Conservation (phyloP, 805 yeast species). For the Candida incommunis region DNA sequence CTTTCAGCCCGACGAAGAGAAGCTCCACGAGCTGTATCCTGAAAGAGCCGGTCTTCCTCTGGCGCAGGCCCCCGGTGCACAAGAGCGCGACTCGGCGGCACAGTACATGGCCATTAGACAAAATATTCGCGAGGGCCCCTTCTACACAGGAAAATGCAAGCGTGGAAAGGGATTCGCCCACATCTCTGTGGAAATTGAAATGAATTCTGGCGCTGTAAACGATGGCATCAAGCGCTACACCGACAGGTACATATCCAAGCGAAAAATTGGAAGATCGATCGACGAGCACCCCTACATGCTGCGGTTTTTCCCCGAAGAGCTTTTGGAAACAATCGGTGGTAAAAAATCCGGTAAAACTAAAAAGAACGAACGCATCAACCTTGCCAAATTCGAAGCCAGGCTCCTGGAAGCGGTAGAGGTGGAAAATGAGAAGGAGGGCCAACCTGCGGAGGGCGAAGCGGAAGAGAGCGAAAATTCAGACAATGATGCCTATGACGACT, state of each 20-base stretch:
- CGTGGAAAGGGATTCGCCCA: constrained; percentile 8
- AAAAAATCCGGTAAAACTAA: constrained; percentile 34
- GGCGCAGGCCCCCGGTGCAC: background rate
- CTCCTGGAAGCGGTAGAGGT: constrained; percentile 23
- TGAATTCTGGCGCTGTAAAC: no score
- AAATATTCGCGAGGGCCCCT: constrained; percentile 11
- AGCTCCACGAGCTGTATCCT: background rate
- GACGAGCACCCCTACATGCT: constrained; percentile 66
- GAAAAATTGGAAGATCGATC: constrained; percentile 55
- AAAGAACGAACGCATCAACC: constrained; percentile 22
- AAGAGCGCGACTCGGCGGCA: constrained; percentile 3
- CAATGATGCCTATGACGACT: constrained; percentile 51
- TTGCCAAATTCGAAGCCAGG: constrained; percentile 26
- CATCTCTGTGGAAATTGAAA: constrained; percentile 7
- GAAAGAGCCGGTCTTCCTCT: background rate
- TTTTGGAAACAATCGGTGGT: constrained; percentile 57
- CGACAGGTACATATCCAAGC: constrained; percentile 60
- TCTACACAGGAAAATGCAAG: constrained; percentile 11
- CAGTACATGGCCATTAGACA: constrained; percentile 5
- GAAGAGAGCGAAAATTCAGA: constrained; percentile 36
- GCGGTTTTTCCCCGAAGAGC: constrained; percentile 64
- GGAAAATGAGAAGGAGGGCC: constrained; percentile 28
- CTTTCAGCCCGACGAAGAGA: background rate
- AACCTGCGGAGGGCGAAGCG: constrained; percentile 25
- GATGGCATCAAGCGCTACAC: constrained; percentile 76